Conservation (phyloP, 495 filamentous ascomycete species). For the Penicillium lagena region DNA sequence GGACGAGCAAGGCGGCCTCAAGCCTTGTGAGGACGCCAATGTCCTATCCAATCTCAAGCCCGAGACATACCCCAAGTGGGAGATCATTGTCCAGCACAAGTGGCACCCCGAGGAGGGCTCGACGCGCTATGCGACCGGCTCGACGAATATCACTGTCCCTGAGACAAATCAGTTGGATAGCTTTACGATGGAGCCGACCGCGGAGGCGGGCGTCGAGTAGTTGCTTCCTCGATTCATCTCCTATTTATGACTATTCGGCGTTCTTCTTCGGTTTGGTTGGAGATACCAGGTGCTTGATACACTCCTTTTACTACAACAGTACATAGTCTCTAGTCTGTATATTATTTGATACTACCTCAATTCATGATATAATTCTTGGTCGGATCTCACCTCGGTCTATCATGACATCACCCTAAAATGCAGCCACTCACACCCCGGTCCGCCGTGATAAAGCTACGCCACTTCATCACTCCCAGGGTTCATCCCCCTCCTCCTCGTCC, state of each 20-base stretch:
- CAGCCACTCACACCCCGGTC: no score
- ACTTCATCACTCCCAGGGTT: no score
- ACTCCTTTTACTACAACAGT: no score
- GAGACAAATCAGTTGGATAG: background rate
- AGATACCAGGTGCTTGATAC: no score
- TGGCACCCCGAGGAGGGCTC: conserved; percentile 18
- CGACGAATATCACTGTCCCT: conserved; percentile 3
- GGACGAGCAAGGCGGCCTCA: background rate
- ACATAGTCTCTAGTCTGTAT: no score
- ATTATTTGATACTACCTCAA: no score
- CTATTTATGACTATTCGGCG: background rate
- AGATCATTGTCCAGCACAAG: conserved; percentile 25
- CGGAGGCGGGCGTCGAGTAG: conserved; percentile 24
- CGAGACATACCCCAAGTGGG: background rate
- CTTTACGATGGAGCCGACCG: conserved; percentile 18
- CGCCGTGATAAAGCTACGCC: no score
- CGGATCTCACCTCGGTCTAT: no score
- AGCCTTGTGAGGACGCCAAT: background rate
- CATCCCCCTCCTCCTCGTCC: background rate
- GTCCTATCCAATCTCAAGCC: background rate
- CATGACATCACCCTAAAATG: no score
- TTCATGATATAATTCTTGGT: no score
- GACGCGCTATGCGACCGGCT: conserved; percentile 1
- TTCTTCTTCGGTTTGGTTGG: background rate
- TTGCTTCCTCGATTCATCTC: background rate